Evolutionary conservation across 805 yeast species (phyloP).

Genomic region (Pichia phayaonensis): DNA sequence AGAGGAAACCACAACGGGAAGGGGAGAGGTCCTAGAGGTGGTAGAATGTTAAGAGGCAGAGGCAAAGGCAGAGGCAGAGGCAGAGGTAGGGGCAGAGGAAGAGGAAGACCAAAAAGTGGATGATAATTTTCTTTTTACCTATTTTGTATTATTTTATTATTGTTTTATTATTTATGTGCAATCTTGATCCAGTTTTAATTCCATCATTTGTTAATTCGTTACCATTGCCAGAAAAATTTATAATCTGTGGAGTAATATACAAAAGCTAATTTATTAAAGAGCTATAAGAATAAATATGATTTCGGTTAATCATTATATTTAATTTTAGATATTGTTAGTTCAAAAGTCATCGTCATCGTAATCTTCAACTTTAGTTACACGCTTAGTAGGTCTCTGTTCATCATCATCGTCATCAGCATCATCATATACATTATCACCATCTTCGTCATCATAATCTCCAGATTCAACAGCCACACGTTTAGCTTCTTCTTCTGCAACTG

Average conservation of each 20-base stretch:
- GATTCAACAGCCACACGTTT: conserved; percentile 11
- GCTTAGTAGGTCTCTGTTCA: neutral
- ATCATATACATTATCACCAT: conserved; percentile 4
- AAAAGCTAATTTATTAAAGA: neutral
- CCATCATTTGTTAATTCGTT: neutral
- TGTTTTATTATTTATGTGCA: neutral
- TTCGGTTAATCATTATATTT: neutral
- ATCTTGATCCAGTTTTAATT: too few species aligned
- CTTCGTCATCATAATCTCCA: conserved; percentile 10
- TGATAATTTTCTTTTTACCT: neutral
- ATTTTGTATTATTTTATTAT: neutral
- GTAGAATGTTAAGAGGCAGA: neutral
- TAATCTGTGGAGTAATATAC: neutral
- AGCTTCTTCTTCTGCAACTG: conserved; percentile 61
- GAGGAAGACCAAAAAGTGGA: neutral
- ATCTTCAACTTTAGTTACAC: conserved; percentile 13
- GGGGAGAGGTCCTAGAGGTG: neutral
- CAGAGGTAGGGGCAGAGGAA: conserved; percentile 3
- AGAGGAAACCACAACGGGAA: neutral
- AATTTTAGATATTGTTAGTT: neutral
- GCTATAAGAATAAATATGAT: neutral
- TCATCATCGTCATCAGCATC: conserved; percentile 14
- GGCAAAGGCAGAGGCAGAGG: neutral
- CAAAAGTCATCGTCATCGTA: conserved; percentile 2
- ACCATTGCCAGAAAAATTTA: neutral